phyloP scores from a whole-genome alignment of 2,329 filamentous ascomycete genomes.

The Colletotrichum kahawae region DNA sequence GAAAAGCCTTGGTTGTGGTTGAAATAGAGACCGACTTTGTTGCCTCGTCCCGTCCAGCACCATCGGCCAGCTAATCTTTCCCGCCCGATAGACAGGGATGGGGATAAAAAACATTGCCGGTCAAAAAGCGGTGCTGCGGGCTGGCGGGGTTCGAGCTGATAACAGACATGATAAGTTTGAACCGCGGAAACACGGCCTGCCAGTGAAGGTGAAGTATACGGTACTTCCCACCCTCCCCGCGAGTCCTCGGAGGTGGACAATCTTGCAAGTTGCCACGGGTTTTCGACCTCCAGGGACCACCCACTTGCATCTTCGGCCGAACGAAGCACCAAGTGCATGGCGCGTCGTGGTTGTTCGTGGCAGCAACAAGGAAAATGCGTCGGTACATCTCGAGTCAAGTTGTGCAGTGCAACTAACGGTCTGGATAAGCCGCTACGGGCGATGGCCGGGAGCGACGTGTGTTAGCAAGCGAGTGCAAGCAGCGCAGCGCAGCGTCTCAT shows the following conservation, averaged over 20 bases:
- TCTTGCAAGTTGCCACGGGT: neutral
- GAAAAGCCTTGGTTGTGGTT: neutral
- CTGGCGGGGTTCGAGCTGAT: neutral
- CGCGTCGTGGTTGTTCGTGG: neutral
- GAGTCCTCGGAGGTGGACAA: neutral
- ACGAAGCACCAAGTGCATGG: neutral
- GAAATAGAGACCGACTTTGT: neutral
- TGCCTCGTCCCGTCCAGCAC: neutral
- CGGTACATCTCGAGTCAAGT: neutral
- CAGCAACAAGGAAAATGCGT: neutral
- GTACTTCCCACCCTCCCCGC: neutral
- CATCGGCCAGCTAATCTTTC: neutral
- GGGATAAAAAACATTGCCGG: neutral
- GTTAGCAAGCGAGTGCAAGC: neutral
- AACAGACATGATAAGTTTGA: slow-evolving; percentile 10
- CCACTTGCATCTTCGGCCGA: neutral
- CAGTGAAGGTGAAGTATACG: neutral
- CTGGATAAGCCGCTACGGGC: neutral
- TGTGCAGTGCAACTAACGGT: neutral
- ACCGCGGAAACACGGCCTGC: neutral
- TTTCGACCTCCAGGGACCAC: neutral
- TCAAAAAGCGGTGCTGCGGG: neutral
- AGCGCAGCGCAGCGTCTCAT: neutral
- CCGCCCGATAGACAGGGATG: neutral
- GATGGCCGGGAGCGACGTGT: neutral